These are phyloP conservation scores for Litsea cubeba DNA, from an alignment of 164 flowering plant genomes.

Conservation along the genomic window DNA sequence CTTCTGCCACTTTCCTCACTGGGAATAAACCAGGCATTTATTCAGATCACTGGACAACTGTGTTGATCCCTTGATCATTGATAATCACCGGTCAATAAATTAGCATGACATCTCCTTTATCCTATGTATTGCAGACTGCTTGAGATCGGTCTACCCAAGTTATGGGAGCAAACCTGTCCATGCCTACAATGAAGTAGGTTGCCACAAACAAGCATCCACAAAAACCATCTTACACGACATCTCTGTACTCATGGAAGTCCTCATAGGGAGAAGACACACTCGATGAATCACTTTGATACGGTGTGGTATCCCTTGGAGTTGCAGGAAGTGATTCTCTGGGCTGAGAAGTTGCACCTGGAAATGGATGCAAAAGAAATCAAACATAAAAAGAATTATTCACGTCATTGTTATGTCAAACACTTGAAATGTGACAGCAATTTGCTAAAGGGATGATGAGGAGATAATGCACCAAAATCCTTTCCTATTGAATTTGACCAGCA, in stretches of 20 bases:
- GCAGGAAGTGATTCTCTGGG: constrained; percentile 57
- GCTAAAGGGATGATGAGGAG: not conserved
- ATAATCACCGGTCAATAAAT: not conserved
- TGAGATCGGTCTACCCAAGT: not conserved
- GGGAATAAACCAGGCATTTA: not conserved
- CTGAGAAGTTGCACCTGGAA: constrained; percentile 65
- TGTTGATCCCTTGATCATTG: not conserved
- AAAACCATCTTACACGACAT: not conserved
- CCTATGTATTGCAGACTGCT: not conserved
- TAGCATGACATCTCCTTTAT: constrained; percentile 3
- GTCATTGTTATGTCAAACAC: not conserved
- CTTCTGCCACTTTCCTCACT: not conserved
- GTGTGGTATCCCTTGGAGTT: constrained; percentile 64
- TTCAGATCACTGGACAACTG: constrained; percentile 2
- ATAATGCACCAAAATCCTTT: not conserved
- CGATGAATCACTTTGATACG: constrained; percentile 72
- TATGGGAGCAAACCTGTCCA: not conserved
- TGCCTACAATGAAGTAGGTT: not conserved
- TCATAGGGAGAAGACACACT: constrained; percentile 79
- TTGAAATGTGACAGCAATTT: not conserved
- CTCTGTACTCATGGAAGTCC: constrained; percentile 51
- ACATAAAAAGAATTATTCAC: not conserved
- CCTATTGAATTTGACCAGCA: not conserved
- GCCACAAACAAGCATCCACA: not conserved
- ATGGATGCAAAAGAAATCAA: not conserved